A percentile compares a stretch with the other conserved stretches of the same genome.
Conservation (phyloP, 495 filamentous ascomycete species). For the Lindgomyces ingoldianus region DNA sequence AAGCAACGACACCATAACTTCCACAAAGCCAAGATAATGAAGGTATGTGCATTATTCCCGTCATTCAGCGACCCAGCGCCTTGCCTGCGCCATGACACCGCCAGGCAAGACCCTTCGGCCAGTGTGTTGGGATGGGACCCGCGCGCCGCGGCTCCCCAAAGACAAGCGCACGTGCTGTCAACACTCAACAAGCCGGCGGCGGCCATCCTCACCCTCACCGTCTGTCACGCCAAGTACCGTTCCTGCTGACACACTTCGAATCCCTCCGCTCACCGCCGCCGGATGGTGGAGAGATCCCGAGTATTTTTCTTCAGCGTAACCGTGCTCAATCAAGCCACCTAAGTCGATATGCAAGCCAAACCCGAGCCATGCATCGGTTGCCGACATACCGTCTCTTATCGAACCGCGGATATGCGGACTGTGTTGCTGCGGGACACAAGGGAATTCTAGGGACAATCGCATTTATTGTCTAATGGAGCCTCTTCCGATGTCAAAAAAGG, state of each 20-base stretch:
- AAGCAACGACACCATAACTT: neutral
- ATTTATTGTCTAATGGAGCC: no score
- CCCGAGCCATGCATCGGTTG: conserved; percentile 11
- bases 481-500: no score
- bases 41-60: neutral
- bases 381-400: neutral
- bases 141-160: conserved; percentile 25
- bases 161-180: conserved; percentile 10
- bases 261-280: conserved; percentile 15
- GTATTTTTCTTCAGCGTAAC: neutral
- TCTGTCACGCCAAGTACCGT: neutral
- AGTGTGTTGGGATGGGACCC: neutral
- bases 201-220: neutral
- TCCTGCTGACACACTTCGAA: neutral
- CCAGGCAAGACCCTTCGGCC: neutral
- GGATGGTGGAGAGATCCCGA: conserved; percentile 7
- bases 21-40: neutral
- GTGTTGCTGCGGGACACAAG: neutral
- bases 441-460: neutral
- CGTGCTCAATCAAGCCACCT: neutral
- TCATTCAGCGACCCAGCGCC: neutral
- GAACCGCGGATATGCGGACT: neutral
- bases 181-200: conserved; percentile 7
- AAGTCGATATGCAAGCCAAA: neutral
- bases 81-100: conserved; percentile 5